Percentiles rank a stretch among this genome's conserved stretches.
These are phyloP conservation scores for Melampsora americana DNA, from an alignment of 1,284 basidiomycete genomes.

Conservation along the genomic window DNA sequence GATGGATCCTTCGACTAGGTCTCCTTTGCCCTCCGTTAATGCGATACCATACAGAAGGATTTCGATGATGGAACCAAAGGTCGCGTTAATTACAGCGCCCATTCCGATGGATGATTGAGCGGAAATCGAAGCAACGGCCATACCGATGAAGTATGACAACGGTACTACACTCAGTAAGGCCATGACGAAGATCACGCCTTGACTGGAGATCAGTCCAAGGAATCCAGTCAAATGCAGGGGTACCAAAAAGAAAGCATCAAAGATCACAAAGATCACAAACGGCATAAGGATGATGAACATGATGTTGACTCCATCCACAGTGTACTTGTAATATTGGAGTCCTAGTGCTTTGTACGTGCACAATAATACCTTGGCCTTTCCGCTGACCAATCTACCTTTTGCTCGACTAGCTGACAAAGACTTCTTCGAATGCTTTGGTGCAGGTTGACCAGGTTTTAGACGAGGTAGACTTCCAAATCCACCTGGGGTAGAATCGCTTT, in stretches of 20 bases:
- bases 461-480: slow-evolving; percentile 63
- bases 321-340: slow-evolving; percentile 97
- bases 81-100: slow-evolving; percentile 99
- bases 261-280: slow-evolving; percentile 89
- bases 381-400: slow-evolving; percentile 57
- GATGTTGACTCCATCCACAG: slow-evolving; percentile 97
- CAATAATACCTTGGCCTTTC: slow-evolving; percentile 70
- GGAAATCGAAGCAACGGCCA: slow-evolving; percentile 98
- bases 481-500: slow-evolving; percentile 47
- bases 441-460: slow-evolving; percentile 68
- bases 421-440: slow-evolving; percentile 61
- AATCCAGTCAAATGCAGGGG: slow-evolving; percentile 62
- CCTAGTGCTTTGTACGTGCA: slow-evolving; percentile 93
- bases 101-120: slow-evolving; percentile 98
- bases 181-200: slow-evolving; percentile 77
- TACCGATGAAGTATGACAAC: slow-evolving; percentile 97
- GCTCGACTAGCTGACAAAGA: slow-evolving; percentile 59
- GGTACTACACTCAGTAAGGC: slow-evolving; percentile 90
- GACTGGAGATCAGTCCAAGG: slow-evolving; percentile 68
- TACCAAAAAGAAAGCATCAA: slow-evolving; percentile 82
- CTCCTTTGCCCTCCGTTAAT: slow-evolving; percentile 80
- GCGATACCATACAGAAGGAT: slow-evolving; percentile 90
- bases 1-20: slow-evolving; percentile 93
- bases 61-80: slow-evolving; percentile 97
- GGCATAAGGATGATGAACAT: slow-evolving; percentile 94